These are phyloP conservation scores for Populus davidiana DNA, from an alignment of 345 rosid species.

Conservation along the genomic window DNA sequence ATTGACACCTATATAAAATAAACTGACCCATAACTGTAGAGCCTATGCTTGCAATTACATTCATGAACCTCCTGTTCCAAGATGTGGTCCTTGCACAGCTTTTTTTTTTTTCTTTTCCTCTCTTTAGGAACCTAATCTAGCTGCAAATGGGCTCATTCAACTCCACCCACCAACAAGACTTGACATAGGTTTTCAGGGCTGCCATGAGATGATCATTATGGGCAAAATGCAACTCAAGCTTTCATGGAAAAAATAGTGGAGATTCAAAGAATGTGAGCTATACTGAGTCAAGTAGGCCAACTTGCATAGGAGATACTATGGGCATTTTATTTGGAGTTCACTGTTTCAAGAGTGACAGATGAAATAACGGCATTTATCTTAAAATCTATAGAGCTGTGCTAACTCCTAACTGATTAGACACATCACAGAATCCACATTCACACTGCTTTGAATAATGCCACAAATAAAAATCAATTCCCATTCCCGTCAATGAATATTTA, in stretches of 20 bases:
- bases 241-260: neutral
- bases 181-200: slow-evolving; percentile 2
- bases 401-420: neutral
- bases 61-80: neutral
- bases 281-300: neutral
- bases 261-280: slow-evolving; percentile 4
- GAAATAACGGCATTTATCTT: neutral
- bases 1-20: neutral
- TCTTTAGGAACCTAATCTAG: neutral
- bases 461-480: neutral
- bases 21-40: neutral
- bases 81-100: neutral
- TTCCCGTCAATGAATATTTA: neutral
- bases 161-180: slow-evolving; percentile 14
- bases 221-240: neutral
- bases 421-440: neutral
- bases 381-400: neutral
- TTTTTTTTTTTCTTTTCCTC: neutral
- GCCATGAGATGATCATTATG: slow-evolving; percentile 2
- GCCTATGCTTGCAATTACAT: neutral
- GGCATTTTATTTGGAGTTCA: neutral
- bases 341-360: neutral
- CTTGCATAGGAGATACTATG: neutral
- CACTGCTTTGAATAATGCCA: neutral
- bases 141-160: slow-evolving; percentile 5